Conservation (phyloP, 345 rosid species). For the Balakata baccata region DNA sequence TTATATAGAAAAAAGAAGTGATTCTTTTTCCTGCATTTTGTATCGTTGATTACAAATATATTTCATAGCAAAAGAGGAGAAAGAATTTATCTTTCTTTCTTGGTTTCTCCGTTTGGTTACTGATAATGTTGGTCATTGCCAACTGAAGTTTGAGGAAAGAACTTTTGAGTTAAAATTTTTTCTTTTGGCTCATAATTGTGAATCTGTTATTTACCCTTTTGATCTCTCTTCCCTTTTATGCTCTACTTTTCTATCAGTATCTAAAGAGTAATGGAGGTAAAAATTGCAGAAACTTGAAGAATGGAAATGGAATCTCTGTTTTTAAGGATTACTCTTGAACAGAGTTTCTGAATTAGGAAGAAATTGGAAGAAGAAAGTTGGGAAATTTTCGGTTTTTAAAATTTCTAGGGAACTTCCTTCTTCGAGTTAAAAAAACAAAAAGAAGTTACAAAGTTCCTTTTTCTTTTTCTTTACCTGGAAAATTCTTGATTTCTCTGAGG, state of each 20-base stretch:
- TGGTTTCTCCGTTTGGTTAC: not conserved
- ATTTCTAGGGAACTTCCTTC: too few relatives aligned
- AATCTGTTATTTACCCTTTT: too few relatives aligned
- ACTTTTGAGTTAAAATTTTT: not conserved
- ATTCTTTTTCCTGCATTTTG: not conserved
- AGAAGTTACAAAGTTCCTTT: not conserved
- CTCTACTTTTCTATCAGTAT: conserved; percentile 1
- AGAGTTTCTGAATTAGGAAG: not conserved
- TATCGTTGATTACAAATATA: not conserved
- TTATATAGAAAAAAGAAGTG: conserved; percentile 3
- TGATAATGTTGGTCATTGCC: not conserved
- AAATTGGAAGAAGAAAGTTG: not conserved
- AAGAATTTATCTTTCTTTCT: not conserved
- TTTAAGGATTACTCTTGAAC: not conserved
- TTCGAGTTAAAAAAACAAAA: too few relatives aligned
- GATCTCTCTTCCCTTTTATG: not conserved
- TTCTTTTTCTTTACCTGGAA: not conserved
- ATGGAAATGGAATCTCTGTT: not conserved
- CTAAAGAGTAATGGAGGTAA: not conserved
- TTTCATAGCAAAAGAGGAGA: not conserved
- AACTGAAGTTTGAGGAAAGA: not conserved
- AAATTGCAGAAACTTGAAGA: conserved; percentile 2
- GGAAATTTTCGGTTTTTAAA: not conserved
- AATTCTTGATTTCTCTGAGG: not conserved
- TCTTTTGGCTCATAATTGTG: too few relatives aligned